Percentiles rank a stretch among this genome's conserved stretches.
Evolutionary conservation across 257 asterid genomes (phyloP).

Genomic region (Henckelia pumila): DNA sequence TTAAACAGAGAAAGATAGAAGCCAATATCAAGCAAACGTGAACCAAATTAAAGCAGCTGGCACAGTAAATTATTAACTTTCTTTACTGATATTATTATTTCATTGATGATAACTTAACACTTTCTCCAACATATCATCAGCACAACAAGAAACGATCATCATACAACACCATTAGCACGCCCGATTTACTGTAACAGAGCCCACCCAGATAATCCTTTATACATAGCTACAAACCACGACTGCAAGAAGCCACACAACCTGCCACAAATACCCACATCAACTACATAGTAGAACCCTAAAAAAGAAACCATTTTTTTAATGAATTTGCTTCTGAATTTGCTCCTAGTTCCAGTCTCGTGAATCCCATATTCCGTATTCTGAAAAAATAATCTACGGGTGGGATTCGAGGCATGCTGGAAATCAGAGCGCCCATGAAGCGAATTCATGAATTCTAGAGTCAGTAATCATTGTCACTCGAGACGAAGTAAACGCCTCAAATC

Average conservation of each 20-base stretch:
- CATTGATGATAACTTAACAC: not conserved
- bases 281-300: conserved; percentile 1
- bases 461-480: conserved; percentile 32
- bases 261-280: not conserved
- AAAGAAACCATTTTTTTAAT: not conserved
- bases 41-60: not conserved
- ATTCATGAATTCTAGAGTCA: not conserved
- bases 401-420: conserved; percentile 26
- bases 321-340: conserved; percentile 14
- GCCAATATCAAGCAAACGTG: not conserved
- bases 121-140: not conserved
- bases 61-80: too few relatives aligned
- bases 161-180: not conserved
- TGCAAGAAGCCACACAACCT: not conserved
- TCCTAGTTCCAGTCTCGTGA: conserved; percentile 20
- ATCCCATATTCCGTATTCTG: conserved; percentile 31
- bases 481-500: conserved; percentile 58
- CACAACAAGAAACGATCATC: too few relatives aligned
- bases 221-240: not conserved
- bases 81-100: not conserved
- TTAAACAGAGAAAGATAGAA: not conserved
- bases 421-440: conserved; percentile 18
- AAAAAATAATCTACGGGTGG: conserved; percentile 42
- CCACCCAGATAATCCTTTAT: not conserved
- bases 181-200: not conserved